A percentile compares a stretch with the other conserved stretches of the same genome.
Evolutionary conservation across 2,329 filamentous ascomycete genomes (phyloP).

Genomic region (Colletotrichum sp.): DNA sequence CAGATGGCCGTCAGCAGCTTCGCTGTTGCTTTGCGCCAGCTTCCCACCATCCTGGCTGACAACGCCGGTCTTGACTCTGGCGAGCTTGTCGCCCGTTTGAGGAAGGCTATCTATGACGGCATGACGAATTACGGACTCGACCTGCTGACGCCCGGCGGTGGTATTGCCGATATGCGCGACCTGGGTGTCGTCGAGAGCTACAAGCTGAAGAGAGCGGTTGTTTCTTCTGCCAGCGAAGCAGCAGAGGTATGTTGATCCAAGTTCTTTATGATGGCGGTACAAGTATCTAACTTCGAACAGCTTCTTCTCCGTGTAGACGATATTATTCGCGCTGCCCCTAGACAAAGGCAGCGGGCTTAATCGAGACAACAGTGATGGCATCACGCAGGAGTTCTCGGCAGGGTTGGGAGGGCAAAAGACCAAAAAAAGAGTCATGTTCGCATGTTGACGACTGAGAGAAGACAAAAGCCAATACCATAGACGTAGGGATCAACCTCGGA

Average conservation of each 20-base stretch:
- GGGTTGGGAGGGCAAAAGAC: neutral
- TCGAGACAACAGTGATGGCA: slow-evolving; percentile 20
- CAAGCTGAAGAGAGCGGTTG: slow-evolving; percentile 98
- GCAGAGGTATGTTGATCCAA: slow-evolving; percentile 75
- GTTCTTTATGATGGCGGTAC: neutral
- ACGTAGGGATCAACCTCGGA: slow-evolving; percentile 11
- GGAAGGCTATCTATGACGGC: slow-evolving; percentile 94
- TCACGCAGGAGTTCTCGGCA: slow-evolving; percentile 3
- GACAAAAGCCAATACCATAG: slow-evolving; percentile 20
- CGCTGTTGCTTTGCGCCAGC: slow-evolving; percentile 84
- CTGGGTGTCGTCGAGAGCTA: slow-evolving; percentile 96
- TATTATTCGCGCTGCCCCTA: slow-evolving; percentile 92
- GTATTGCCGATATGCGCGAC: slow-evolving; percentile 94
- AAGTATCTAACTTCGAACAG: slow-evolving; percentile 46
- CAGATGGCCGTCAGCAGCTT: slow-evolving; percentile 92
- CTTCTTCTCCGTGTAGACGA: slow-evolving; percentile 94
- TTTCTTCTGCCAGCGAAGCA: slow-evolving; percentile 93
- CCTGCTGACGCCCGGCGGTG: slow-evolving; percentile 85
- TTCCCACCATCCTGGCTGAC: slow-evolving; percentile 96
- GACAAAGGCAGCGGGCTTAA: slow-evolving; percentile 78
- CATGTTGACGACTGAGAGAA: slow-evolving; percentile 1
- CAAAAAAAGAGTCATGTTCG: slow-evolving; percentile 2
- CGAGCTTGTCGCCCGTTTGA: slow-evolving; percentile 87
- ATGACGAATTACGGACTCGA: slow-evolving; percentile 93
- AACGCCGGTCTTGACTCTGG: slow-evolving; percentile 96